Evolutionary conservation across 2,329 filamentous ascomycete genomes (phyloP).

Genomic region (Moelleriella libera): DNA sequence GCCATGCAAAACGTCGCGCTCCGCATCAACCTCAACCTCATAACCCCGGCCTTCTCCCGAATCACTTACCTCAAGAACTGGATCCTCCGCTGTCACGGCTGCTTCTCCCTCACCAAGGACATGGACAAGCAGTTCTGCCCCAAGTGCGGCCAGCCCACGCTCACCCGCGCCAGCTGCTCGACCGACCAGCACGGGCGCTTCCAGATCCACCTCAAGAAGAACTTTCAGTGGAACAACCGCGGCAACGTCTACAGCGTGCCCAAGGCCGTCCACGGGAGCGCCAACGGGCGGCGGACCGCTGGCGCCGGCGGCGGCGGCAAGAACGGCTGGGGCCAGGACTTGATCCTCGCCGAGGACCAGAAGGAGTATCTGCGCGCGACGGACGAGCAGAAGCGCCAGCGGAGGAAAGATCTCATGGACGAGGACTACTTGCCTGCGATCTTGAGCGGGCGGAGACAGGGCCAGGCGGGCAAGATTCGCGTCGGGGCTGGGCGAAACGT

Average conservation of each 20-base stretch:
- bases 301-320: constrained; percentile 62
- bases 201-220: constrained; percentile 76
- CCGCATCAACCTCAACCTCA: constrained; percentile 84
- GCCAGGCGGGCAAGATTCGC: constrained; percentile 51
- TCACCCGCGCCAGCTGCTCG: constrained; percentile 74
- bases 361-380: constrained; percentile 68
- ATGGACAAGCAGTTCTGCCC: constrained; percentile 88
- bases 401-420: constrained; percentile 80
- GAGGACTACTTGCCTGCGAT: constrained; percentile 83
- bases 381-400: constrained; percentile 48
- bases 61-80: constrained; percentile 79
- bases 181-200: constrained; percentile 72
- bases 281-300: constrained; percentile 60
- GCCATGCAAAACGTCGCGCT: constrained; percentile 96
- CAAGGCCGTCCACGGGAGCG: constrained; percentile 69
- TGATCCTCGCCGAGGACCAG: constrained; percentile 89
- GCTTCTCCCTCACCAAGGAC: constrained; percentile 73
- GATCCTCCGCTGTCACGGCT: constrained; percentile 85
- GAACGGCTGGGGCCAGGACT: constrained; percentile 68
- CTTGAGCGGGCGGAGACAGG: constrained; percentile 61
- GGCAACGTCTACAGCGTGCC: constrained; percentile 89
- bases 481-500: constrained; percentile 79
- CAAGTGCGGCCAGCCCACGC: constrained; percentile 73
- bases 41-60: constrained; percentile 64
- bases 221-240: constrained; percentile 91